Base-by-base conservation (phyloP, 805 yeast genomes). In the Ogataea neopini region DNA sequence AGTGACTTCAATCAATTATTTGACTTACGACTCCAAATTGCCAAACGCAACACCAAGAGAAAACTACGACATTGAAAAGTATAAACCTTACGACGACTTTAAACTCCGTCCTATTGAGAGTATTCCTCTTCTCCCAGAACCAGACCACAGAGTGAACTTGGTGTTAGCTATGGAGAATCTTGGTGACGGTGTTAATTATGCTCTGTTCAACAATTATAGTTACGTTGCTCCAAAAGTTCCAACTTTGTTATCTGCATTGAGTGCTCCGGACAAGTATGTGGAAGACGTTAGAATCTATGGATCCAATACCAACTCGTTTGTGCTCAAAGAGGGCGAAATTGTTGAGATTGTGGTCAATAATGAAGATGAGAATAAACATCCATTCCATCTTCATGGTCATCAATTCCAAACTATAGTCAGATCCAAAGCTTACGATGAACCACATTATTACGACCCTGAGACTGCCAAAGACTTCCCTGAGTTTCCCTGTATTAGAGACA, bases 321-420 rank as follows among this genome's bases (percentile, higher is more conserved):
- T 88, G 1, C 68, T 89, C 18, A 77, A 79, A 47, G 61, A 72
- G 4, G 79, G 78, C 43, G 88, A 84, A 42, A 76, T 83, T 33
- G 74, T 91, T 40, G 96, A 90, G 57, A 68, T 90, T 38, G 86
- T 88, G 1, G 63, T 90, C 38, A 86, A 88, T 62, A 91, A 90
- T 62, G 75, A 73, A 59, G 97, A 90, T 64, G 83, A 92, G 8
- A 96, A 96, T 60, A 85, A 78, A 58, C 98, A 92, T 72, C 97
- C 98, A 13, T 90, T 91, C 91, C 98, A 91, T 72, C 71, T 91
- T 63, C 98, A 91, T 71, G 98, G 98, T 17, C 92, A 86, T 65
- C 79, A 67, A 40, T 91, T 90, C 84, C 97, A 91, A 72, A 73
- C 84, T 1, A 66, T 91, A 47, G 80, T 85, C 3, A 87, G 89